These are phyloP conservation scores for Cercophora scortea DNA, from an alignment of 495 filamentous ascomycete genomes.

Conservation along the genomic window DNA sequence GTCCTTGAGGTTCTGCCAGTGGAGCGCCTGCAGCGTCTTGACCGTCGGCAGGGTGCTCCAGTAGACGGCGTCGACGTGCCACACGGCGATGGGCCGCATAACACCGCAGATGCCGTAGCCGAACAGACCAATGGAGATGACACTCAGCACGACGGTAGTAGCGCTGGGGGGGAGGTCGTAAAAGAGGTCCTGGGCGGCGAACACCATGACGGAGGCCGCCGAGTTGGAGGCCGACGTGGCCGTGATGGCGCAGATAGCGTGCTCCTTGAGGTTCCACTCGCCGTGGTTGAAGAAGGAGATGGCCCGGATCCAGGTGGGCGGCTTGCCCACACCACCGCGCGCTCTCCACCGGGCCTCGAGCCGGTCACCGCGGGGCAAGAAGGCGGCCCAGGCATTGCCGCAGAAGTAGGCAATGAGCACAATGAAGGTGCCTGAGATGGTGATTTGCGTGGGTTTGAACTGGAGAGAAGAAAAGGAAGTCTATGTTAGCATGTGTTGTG, in stretches of 20 bases:
- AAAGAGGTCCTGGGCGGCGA: slow-evolving; percentile 38
- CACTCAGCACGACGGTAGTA: slow-evolving; percentile 30
- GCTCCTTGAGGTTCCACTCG: slow-evolving; percentile 38
- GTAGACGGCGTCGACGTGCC: slow-evolving; percentile 44
- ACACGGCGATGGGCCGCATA: slow-evolving; percentile 44
- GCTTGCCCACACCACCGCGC: slow-evolving; percentile 3
- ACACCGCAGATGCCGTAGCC: slow-evolving; percentile 49
- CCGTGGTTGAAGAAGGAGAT: slow-evolving; percentile 30
- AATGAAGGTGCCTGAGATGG: slow-evolving; percentile 14
- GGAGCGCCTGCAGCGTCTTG: slow-evolving; percentile 36
- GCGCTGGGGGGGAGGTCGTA: slow-evolving; percentile 31
- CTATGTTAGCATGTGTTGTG: neutral
- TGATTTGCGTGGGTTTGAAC: slow-evolving; percentile 15
- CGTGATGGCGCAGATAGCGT: slow-evolving; percentile 35
- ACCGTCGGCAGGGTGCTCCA: slow-evolving; percentile 31
- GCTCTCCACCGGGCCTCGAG: slow-evolving; percentile 15
- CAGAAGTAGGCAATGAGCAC: slow-evolving; percentile 31
- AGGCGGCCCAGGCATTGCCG: slow-evolving; percentile 28
- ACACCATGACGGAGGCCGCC: slow-evolving; percentile 22
- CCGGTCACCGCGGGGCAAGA: slow-evolving; percentile 34
- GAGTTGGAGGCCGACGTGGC: slow-evolving; percentile 31
- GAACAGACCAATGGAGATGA: slow-evolving; percentile 38
- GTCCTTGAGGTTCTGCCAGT: slow-evolving; percentile 27
- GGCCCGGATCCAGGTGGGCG: slow-evolving; percentile 13
- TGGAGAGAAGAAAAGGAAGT: neutral